These are phyloP conservation scores for Penicillium angulare DNA, from an alignment of 495 filamentous ascomycete genomes.

Conservation along the genomic window DNA sequence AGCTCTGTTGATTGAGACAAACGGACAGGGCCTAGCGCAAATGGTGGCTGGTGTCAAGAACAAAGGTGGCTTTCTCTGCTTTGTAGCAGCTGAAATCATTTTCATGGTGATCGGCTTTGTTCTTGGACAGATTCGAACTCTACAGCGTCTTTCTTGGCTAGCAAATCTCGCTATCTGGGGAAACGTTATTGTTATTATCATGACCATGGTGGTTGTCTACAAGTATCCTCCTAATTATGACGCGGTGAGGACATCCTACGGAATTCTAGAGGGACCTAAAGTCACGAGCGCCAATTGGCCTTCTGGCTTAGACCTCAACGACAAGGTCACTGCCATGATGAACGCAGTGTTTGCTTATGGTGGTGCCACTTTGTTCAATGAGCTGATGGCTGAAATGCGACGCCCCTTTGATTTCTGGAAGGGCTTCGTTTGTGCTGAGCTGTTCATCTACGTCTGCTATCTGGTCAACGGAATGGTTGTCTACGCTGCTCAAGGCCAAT, in stretches of 20 bases:
- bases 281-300: constrained; percentile 25
- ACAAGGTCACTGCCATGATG: constrained; percentile 54
- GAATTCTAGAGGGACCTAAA: constrained; percentile 21
- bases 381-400: constrained; percentile 66
- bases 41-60: constrained; percentile 32
- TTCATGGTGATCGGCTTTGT: constrained; percentile 35
- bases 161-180: constrained; percentile 56
- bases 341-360: constrained; percentile 60
- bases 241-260: constrained; percentile 19
- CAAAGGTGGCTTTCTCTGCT: constrained; percentile 24
- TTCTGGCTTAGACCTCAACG: constrained; percentile 22
- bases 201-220: constrained; percentile 50
- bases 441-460: constrained; percentile 52
- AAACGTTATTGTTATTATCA: constrained; percentile 50
- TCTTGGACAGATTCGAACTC: constrained; percentile 44
- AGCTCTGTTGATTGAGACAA: constrained; percentile 50
- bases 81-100: constrained; percentile 31
- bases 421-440: constrained; percentile 51
- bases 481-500: constrained; percentile 58
- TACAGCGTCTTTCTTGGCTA: constrained; percentile 54
- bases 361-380: constrained; percentile 58
- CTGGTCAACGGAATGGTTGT: constrained; percentile 56
- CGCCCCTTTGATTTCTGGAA: constrained; percentile 63
- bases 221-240: constrained; percentile 48
- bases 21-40: constrained; percentile 55